Evolutionary conservation across 768 basidiomycete genomes (phyloP).

Genomic region (Tubosaeta brunneosetosa): DNA sequence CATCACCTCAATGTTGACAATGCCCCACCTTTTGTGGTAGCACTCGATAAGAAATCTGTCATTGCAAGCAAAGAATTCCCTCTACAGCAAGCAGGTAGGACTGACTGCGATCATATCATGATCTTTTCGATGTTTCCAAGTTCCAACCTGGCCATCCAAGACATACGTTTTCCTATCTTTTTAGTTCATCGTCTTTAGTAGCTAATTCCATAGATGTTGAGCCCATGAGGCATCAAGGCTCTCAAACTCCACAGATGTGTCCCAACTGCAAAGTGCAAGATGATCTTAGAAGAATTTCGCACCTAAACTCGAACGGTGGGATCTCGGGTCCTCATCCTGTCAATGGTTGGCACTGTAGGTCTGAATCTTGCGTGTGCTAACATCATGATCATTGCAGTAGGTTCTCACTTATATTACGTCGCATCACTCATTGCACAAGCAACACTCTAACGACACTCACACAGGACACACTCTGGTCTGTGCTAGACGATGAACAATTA

Average conservation of each 20-base stretch:
- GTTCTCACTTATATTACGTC: not conserved
- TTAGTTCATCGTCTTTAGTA: not conserved
- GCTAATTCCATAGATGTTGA: not conserved
- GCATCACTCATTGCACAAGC: too few species aligned
- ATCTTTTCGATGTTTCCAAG: not conserved
- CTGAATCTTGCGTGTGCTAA: constrained; percentile 13
- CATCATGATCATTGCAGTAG: constrained; percentile 12
- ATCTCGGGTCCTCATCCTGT: constrained; percentile 10
- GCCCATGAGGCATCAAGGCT: not conserved
- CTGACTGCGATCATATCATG: not conserved
- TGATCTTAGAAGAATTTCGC: not conserved
- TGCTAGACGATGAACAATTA: constrained; percentile 16
- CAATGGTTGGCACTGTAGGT: constrained; percentile 12
- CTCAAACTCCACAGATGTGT: constrained; percentile 6
- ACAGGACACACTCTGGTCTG: constrained; percentile 22
- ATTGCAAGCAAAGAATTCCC: too few species aligned
- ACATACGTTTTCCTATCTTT: not conserved
- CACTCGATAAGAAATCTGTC: too few species aligned
- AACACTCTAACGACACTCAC: not conserved
- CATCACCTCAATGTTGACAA: not conserved
- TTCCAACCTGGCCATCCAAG: not conserved
- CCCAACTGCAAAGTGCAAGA: not conserved
- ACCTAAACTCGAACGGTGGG: not conserved
- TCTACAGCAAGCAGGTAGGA: too few species aligned
- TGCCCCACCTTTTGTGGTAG: not conserved